Evolutionary conservation across 2,329 filamentous ascomycete species (phyloP).

Genomic region (Cercospora zeina): DNA sequence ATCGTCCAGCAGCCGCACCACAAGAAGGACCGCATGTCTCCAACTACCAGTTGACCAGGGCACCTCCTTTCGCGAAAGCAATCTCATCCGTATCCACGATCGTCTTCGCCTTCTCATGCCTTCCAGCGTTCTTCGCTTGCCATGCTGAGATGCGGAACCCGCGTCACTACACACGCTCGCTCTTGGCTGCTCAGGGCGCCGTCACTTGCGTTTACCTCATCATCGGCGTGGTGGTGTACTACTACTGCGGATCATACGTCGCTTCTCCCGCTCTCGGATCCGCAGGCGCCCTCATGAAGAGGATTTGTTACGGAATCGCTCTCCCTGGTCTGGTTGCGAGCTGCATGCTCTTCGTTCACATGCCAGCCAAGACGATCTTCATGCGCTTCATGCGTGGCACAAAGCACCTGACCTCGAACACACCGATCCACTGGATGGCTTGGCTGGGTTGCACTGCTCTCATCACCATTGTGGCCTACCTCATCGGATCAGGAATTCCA

Average conservation of each 20-base stretch:
- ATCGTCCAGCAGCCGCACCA: constrained; percentile 40
- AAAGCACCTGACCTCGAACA: constrained; percentile 30
- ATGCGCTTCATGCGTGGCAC: constrained; percentile 34
- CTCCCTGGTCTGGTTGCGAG: constrained; percentile 31
- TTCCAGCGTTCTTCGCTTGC: constrained; percentile 44
- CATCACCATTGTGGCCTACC: constrained; percentile 30
- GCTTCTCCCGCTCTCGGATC: constrained; percentile 52
- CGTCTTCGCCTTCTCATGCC: constrained; percentile 45
- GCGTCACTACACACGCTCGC: constrained; percentile 38
- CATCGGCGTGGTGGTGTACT: constrained; percentile 49
- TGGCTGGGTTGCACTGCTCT: constrained; percentile 28
- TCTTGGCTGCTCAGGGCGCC: constrained; percentile 36
- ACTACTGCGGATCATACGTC: constrained; percentile 51
- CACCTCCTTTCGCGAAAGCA: constrained; percentile 49
- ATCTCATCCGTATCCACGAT: constrained; percentile 61
- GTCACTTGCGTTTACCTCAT: constrained; percentile 40
- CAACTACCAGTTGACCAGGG: constrained; percentile 36
- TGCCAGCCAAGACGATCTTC: constrained; percentile 36
- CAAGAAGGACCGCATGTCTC: constrained; percentile 32
- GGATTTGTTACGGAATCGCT: constrained; percentile 47
- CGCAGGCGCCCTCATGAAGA: constrained; percentile 48
- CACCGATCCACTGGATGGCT: constrained; percentile 30
- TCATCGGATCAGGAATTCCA: constrained; percentile 32
- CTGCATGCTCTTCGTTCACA: constrained; percentile 31
- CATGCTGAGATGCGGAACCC: constrained; percentile 45